Evolutionary conservation across 495 filamentous ascomycete genomes (phyloP), one percentile per base, ranked within the genome.

Genomic region (Neurospora discreta): DNA sequence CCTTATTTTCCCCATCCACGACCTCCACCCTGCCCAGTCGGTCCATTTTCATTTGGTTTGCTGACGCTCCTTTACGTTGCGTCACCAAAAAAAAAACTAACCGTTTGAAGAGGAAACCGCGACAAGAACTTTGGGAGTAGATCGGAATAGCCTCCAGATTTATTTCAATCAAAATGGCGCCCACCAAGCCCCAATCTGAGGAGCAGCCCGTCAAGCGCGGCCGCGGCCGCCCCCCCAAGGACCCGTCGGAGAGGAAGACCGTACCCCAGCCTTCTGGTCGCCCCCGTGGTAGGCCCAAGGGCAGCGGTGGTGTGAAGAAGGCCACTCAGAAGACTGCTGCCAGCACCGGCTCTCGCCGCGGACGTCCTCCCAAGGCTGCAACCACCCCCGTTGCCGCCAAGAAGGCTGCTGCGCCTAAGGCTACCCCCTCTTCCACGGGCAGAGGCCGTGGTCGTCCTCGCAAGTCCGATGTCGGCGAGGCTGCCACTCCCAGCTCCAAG

Each of bases 211-310:
- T 75, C 42, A 84, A 84, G 77, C 82, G 84, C 73, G 80, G 81
- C 60, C 83, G 84, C 70, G 84, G 84, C 40, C 81, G 84, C 58
- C 71, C 84, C 78, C 52, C 79, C 72, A 82, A 80, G 76, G 78
- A 83, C 65, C 81, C 79, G 69, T 38, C 80, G 39, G 69, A 78
- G 44, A 40, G 74, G 18, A 81, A 83, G 74, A 73, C 74, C 7
- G 81, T 81, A 78, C 77, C 79, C 5, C 71, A 30, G 16, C 81
- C 84, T 33, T 70, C 78, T 38, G 84, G 84, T 38, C 80, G 81
- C 11, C 82, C 82, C 18, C 81, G 84, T 42, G 84, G 84, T 67
- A 75, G 84, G 16, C 84, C 84, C 74, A 80, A 81, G 69, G 84
- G 83, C 71, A 77, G 73, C 52, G 76, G 77, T 23, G 78, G 78